Base-by-base conservation (phyloP, 495 filamentous ascomycete genomes). In the Lichenothelia convexa region DNA sequence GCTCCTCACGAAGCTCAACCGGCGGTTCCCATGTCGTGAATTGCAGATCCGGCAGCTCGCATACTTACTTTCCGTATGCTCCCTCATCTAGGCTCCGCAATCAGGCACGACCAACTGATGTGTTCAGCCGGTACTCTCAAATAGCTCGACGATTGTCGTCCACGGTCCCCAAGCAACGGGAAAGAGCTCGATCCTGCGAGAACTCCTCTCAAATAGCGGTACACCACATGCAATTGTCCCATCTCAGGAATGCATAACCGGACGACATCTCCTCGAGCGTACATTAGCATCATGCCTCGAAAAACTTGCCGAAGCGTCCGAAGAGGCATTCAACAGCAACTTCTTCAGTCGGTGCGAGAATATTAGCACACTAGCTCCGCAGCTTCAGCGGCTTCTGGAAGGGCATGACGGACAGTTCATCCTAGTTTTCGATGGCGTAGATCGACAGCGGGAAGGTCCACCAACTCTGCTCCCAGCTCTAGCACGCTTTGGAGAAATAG, bases 101-200 rank as follows among this genome's bases (percentile, higher is more conserved):
- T 3, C 21, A 6, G 8, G 13, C 18, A 3, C 12, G 21, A 13
- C 8, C 9, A 22, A 12, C 7, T 17, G 19, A n/a, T 22, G 30
- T 17, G 24, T 20, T 16, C 34, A 68, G 64, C 56, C 57, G 27
- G 40, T 43, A 16, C 41, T 56, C 3, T 57, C 61, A 36, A 65
- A 57, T 31, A 65, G 67, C 5, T 41, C 66, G 2, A 78, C 73
- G 29, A 45, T 95, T 2, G 72, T 93, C 4, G 55, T 89, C 31
- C 71, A 95, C 47, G 89, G 89, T 15, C 71, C 83, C n/a, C 74
- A 83, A 43, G 75, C 84, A n/a, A 94, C 87, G 0, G 91, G 89
- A 42, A 95, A 94, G 58, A 80, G 69, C 18, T 66, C 70, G 34
- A 69, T 93, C 33, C 59, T 79, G 17, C 59, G 61, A 29, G 60